Percentiles rank a stretch among this genome's conserved stretches.
phyloP scores from a whole-genome alignment of 805 yeast species.

The Soucietia sequanensis region DNA sequence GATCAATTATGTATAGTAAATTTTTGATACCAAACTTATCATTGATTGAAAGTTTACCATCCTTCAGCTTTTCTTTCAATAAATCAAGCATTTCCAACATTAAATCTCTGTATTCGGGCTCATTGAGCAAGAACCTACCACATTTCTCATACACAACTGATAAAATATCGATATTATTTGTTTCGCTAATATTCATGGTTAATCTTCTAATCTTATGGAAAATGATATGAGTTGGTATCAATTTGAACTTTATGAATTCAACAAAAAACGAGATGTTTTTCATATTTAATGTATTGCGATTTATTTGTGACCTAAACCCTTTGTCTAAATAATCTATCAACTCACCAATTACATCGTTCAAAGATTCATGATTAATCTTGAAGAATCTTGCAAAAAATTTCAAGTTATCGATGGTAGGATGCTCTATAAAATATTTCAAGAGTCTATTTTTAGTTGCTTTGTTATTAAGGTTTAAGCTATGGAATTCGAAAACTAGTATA shows the following conservation, averaged over 20 bases:
- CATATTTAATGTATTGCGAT: constrained; percentile 51
- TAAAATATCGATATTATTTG: constrained; percentile 66
- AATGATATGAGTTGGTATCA: constrained; percentile 67
- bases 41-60: constrained; percentile 48
- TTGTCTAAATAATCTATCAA: constrained; percentile 54
- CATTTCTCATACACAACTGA: constrained; percentile 70
- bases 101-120: constrained; percentile 52
- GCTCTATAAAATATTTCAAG: constrained; percentile 51
- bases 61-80: constrained; percentile 49
- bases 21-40: constrained; percentile 60
- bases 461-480: constrained; percentile 55
- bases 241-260: constrained; percentile 74
- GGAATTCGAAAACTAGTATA: constrained; percentile 44
- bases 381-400: constrained; percentile 64
- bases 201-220: constrained; percentile 71
- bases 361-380: constrained; percentile 50
- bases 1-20: constrained; percentile 53
- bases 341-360: constrained; percentile 52
- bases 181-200: constrained; percentile 48
- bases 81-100: constrained; percentile 65
- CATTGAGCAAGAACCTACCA: constrained; percentile 62
- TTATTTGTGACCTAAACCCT: constrained; percentile 59
- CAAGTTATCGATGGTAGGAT: constrained; percentile 44
- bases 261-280: constrained; percentile 61
- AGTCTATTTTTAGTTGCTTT: constrained; percentile 70